Evolutionary conservation across 2,329 filamentous ascomycete genomes (phyloP), one percentile per base, ranked within the genome.

Genomic region (Paramyrothecium roridum): DNA sequence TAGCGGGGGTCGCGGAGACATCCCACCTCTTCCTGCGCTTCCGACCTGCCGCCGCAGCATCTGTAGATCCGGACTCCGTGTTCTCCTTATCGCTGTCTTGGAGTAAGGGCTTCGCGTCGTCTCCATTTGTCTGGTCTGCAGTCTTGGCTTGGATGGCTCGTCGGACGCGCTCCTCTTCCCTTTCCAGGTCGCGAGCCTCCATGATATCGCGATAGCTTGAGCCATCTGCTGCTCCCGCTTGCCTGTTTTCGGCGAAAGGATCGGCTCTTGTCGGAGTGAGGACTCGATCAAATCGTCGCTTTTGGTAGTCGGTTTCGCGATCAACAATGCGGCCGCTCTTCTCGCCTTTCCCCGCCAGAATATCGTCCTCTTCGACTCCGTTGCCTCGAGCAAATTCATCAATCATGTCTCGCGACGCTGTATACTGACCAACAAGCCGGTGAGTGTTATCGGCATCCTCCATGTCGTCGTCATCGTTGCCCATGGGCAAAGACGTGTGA

Each of bases 11-110:
- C n/a, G 86, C 79, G 20, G 81, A 76, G 19, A 93, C 87, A 72
- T 97, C 93, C 95, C 95, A 99, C 73, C 95, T 86, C 80, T 96
- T 91, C 82, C 96, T 97, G 67, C 93, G 86, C 81, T 95, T 95
- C 57, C 88, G 84, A 34, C 86, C 84, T 22, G 83, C 77, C 10
- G 81, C 74, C 50, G 81, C 82, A 59, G 81, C 79, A 64, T 88
- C 83, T 50, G 89, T 82, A 52, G 88, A 82, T 48, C 86, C 88
- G 57, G 83, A 81, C 53, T 93, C 89, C 47, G 79, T 80, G 59
- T 88, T 90, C 68, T 93, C 89, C 70, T 91, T 89, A 61, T 91
- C 82, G 51, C 73, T 83, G 52, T 89, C 82, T 65, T 88, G 86
- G n/a, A 98, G 81, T 7, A 85, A 91, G 23, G 93, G 84, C 68